Conservation (phyloP, 345 rosid genomes). For the Euphorbia pulcherrima region DNA sequence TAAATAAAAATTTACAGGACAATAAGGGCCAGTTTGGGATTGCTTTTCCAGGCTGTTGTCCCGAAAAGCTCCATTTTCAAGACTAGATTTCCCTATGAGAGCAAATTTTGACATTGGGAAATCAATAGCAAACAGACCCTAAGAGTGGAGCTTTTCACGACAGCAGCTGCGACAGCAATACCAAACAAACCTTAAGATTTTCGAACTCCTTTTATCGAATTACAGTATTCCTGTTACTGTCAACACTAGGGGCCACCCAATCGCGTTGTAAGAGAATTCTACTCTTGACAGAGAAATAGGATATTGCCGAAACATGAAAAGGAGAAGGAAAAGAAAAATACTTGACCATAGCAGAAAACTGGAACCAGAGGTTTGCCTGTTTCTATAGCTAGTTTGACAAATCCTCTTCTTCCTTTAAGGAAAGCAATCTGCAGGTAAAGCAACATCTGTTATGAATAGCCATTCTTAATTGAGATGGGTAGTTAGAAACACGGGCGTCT, state of each 20-base stretch:
- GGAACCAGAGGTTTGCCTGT: slow-evolving; percentile 84
- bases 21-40: no score
- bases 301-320: background rate
- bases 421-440: slow-evolving; percentile 47
- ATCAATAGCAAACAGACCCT: no score
- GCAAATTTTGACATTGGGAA: no score
- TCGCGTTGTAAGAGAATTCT: background rate
- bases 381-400: slow-evolving; percentile 79
- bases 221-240: background rate
- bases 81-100: no score
- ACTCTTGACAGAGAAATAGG: background rate
- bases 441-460: slow-evolving; percentile 6
- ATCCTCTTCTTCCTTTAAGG: slow-evolving; percentile 72
- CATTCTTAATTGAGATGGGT: background rate
- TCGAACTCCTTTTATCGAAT: background rate
- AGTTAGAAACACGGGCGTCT: background rate
- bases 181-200: no score
- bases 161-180: no score
- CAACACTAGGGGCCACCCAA: background rate
- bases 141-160: no score
- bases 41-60: no score
- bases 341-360: slow-evolving; percentile 91
- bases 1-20: no score
- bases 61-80: no score
- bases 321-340: slow-evolving; percentile 18